Base-by-base conservation (phyloP, 1,284 basidiomycete genomes). In the Bondarzewia mesenterica region DNA sequence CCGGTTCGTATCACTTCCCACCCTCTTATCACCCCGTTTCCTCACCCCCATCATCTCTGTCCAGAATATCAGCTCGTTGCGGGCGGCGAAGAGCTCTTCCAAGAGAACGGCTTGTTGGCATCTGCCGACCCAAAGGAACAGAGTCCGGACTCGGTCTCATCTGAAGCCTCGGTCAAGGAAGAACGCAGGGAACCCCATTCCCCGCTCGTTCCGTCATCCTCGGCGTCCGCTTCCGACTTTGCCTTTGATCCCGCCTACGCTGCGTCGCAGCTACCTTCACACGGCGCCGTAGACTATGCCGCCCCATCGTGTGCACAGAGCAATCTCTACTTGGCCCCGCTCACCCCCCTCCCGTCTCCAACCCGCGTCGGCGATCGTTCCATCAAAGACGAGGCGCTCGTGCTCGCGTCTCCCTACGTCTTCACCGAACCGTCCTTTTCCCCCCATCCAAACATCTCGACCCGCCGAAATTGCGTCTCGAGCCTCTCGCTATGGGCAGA, bases 11-110 rank as follows among this genome's bases (percentile, higher is more conserved):
- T 10, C 16, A 51, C 12, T 32, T 2, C 5, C 29, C 29, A 15
- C 40, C 25, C 42, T 27, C 44, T 5, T 44, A 37, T 32, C 46
- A 27, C 39, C 41, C 29, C 29, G 3, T n/a, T 7, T 32, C 29
- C 29, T 32, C n/a, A 3, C 12, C 29, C 29, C n/a, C 29, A 32
- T 32, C 29, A 32, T n/a, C 29, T 52, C 37, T 42, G 41, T 14
- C 6, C 64, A 83, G 77, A 79, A 51, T 78, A 75, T 52, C 68
- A 73, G 57, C 75, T 87, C 47, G 85, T 87, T 53, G 82, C 83
- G 4, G 85, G 77, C 44, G 82, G 81, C 40, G 86, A 89, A 56
- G 85, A 87, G 56, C 68, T 82, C 23, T 77, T 73, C 52, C 67
- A 73, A 43, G 81, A 82, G 49, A 70, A 69, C 22, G 67, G 71